Evolutionary conservation across 305 asterid species (phyloP).

Genomic region (Nicotiana rustica): DNA sequence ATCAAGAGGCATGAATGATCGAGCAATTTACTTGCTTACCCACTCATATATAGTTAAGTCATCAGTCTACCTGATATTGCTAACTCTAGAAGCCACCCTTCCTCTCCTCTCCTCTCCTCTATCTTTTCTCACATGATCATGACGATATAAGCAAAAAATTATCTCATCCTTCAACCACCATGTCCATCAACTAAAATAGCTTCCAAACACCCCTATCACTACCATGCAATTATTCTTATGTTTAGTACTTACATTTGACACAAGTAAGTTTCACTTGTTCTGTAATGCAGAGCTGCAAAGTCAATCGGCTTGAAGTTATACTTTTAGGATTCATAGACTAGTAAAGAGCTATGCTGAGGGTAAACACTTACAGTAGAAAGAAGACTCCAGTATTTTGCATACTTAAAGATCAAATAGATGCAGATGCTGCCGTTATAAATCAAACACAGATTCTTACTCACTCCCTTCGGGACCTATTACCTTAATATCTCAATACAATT

Average conservation of each 20-base stretch:
- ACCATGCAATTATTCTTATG: not conserved
- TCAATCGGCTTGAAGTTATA: conserved; percentile 13
- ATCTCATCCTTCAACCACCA: not conserved
- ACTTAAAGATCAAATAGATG: too few species aligned
- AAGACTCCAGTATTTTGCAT: too few species aligned
- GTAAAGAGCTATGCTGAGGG: too few species aligned
- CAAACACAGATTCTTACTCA: too few species aligned
- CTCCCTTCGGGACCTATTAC: too few species aligned
- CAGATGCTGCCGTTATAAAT: too few species aligned
- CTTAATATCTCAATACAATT: too few species aligned
- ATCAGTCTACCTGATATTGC: not conserved
- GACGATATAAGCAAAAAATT: not conserved
- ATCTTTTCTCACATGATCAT: not conserved
- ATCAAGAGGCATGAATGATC: not conserved
- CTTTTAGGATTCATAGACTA: not conserved
- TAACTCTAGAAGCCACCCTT: not conserved
- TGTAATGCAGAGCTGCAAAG: not conserved
- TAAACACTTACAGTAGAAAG: too few species aligned
- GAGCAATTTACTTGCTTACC: not conserved
- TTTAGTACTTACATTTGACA: not conserved
- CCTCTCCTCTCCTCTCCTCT: not conserved
- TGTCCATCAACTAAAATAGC: not conserved
- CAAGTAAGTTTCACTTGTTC: not conserved
- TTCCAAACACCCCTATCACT: conserved; percentile 11
- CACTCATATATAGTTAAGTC: not conserved